Percentiles rank a stretch among this genome's conserved stretches.
Conservation (phyloP, 2,329 filamentous ascomycete genomes). For the Sordariomycetes sp. region DNA sequence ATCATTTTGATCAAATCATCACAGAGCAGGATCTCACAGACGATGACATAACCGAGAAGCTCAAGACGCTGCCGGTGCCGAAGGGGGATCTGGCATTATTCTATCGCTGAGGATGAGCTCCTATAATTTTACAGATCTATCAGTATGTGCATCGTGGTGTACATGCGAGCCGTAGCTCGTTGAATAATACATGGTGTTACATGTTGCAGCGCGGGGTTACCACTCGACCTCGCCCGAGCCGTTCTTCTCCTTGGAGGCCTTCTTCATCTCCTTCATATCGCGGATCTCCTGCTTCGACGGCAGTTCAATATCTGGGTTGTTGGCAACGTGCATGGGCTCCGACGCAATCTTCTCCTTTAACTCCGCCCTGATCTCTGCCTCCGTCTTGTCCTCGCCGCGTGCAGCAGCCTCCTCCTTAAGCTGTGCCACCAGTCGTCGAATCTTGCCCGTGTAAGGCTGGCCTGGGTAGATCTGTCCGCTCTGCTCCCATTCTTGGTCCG, state of each 20-base stretch:
- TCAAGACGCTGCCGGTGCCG: slow-evolving; percentile 48
- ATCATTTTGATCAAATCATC: slow-evolving; percentile 76
- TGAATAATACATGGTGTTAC: too few relatives aligned
- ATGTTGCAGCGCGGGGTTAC: too few relatives aligned
- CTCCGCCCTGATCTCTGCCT: slow-evolving; percentile 16
- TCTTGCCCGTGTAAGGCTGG: slow-evolving; percentile 36
- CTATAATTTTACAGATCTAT: slow-evolving; percentile 1
- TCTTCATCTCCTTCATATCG: slow-evolving; percentile 8
- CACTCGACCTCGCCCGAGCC: background rate
- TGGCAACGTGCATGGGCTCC: slow-evolving; percentile 16
- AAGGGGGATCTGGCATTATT: slow-evolving; percentile 45
- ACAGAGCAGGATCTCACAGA: slow-evolving; percentile 65
- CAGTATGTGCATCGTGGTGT: too few relatives aligned
- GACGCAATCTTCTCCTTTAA: slow-evolving; percentile 13
- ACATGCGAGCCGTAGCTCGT: too few relatives aligned
- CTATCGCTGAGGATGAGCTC: slow-evolving; percentile 31
- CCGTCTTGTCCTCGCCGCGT: slow-evolving; percentile 16
- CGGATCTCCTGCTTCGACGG: slow-evolving; percentile 24
- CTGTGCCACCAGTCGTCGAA: slow-evolving; percentile 32
- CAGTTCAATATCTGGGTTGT: slow-evolving; percentile 31
- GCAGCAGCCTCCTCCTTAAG: slow-evolving; percentile 24
- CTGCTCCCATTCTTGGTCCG: slow-evolving; percentile 41
- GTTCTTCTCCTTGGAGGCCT: background rate
- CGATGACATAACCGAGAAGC: slow-evolving; percentile 57
- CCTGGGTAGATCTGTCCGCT: slow-evolving; percentile 44